These are phyloP conservation scores for Taphrina pruni DNA, from an alignment of 1,139 yeast genomes.

Conservation along the genomic window DNA sequence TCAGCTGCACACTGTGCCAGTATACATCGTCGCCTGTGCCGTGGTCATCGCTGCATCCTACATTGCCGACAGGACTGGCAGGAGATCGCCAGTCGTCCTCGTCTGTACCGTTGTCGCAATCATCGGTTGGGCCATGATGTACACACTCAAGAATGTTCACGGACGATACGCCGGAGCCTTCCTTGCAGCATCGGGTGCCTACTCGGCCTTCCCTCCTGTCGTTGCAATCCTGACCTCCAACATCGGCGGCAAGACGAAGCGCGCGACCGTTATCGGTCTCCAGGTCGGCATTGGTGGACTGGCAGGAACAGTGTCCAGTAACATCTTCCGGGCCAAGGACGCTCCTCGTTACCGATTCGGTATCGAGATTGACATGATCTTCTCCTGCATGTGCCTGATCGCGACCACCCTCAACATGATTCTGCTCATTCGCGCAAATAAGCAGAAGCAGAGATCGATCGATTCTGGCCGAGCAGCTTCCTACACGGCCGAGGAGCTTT, in stretches of 20 bases:
- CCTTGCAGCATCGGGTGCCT: constrained; percentile 40
- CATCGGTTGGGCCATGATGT: constrained; percentile 51
- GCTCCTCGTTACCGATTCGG: constrained; percentile 63
- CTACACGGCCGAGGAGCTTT: constrained; percentile 23
- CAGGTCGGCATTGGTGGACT: constrained; percentile 64
- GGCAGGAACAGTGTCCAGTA: constrained; percentile 64
- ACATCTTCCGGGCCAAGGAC: constrained; percentile 60
- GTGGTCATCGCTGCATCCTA: constrained; percentile 51
- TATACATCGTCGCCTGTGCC: constrained; percentile 53
- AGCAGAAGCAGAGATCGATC: constrained; percentile 22
- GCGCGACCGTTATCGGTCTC: constrained; percentile 59
- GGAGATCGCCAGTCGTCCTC: constrained; percentile 53
- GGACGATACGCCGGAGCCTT: constrained; percentile 38
- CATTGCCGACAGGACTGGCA: constrained; percentile 51
- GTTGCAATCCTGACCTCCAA: constrained; percentile 37
- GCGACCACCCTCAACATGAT: constrained; percentile 52
- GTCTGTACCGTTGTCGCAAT: constrained; percentile 50
- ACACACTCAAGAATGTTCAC: constrained; percentile 19
- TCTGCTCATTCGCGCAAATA: constrained; percentile 53
- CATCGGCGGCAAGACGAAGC: constrained; percentile 54
- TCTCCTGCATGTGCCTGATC: constrained; percentile 54
- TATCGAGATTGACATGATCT: constrained; percentile 58
- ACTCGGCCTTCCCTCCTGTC: constrained; percentile 38
- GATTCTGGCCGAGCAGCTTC: constrained; percentile 29
- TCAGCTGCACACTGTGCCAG: constrained; percentile 52